These are phyloP conservation scores for Neurospora sp. DNA, from an alignment of 495 filamentous ascomycete genomes.

Conservation along the genomic window DNA sequence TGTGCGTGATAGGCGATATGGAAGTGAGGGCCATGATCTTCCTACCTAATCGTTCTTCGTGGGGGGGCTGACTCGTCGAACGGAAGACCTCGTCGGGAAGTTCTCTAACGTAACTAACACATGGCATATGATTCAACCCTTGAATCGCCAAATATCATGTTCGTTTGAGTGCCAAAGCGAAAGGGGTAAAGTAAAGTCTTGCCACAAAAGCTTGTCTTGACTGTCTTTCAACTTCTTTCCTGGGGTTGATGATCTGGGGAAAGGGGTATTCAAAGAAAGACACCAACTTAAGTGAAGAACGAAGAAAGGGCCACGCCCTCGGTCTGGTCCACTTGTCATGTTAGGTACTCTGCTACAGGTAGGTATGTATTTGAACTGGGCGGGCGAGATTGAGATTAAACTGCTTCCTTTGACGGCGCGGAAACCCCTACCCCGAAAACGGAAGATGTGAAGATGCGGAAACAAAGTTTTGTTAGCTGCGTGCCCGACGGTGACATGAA, in stretches of 20 bases:
- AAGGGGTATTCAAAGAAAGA: neutral
- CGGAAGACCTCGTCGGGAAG: neutral
- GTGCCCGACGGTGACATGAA: too few relatives aligned
- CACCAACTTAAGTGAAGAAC: too few relatives aligned
- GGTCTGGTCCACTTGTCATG: too few relatives aligned
- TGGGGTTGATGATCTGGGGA: neutral
- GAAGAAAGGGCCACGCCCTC: too few relatives aligned
- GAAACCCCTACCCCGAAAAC: too few relatives aligned
- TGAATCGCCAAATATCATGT: neutral
- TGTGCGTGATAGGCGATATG: neutral
- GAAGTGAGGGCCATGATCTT: too few relatives aligned
- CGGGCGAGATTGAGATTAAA: too few relatives aligned
- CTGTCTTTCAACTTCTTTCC: neutral
- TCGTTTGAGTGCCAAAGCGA: neutral
- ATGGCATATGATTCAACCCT: neutral
- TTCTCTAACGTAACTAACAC: neutral
- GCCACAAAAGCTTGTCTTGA: neutral
- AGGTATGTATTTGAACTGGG: too few relatives aligned
- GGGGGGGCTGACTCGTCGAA: neutral
- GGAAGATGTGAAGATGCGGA: too few relatives aligned
- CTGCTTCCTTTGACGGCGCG: too few relatives aligned
- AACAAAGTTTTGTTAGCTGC: too few relatives aligned
- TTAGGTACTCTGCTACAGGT: too few relatives aligned
- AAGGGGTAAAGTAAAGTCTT: neutral
- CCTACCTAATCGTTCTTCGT: neutral